Conservation (phyloP, 345 rosid genomes). For the Salix arbutifolia region DNA sequence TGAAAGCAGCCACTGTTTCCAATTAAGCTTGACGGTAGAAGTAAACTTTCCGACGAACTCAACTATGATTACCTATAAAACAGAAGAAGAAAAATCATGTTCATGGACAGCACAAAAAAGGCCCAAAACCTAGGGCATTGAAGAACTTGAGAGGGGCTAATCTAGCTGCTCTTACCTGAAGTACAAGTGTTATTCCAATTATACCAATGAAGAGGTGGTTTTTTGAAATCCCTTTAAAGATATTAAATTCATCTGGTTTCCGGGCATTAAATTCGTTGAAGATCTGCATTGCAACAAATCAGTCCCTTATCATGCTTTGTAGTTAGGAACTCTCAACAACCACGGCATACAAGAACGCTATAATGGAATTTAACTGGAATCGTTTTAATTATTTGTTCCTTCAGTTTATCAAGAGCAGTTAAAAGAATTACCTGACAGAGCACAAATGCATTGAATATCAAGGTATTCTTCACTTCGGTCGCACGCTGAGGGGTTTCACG, state of each 20-base stretch:
- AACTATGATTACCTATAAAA: constrained; percentile 22
- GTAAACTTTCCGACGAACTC: constrained; percentile 82
- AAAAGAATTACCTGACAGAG: constrained; percentile 25
- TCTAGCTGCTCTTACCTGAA: constrained; percentile 18
- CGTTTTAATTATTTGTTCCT: neutral
- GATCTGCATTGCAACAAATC: constrained; percentile 17
- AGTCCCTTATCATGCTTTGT: neutral
- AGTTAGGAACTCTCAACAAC: neutral
- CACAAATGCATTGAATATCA: constrained; percentile 37
- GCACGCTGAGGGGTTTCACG: constrained; percentile 11
- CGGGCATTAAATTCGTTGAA: constrained; percentile 33
- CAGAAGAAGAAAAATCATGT: too few relatives aligned
- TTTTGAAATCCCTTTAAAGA: constrained; percentile 25
- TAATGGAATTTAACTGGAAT: neutral
- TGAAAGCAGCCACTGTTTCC: constrained; percentile 41
- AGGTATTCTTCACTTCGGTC: constrained; percentile 29
- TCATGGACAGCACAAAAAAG: neutral
- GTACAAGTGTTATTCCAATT: constrained; percentile 24
- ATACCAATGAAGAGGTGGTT: constrained; percentile 26
- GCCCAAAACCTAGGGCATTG: neutral
- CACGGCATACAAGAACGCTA: neutral
- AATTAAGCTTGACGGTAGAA: constrained; percentile 51
- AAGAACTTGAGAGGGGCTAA: neutral
- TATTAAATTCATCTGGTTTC: constrained; percentile 30
- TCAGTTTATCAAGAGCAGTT: neutral